phyloP scores from a whole-genome alignment of 306 rosid species.

The Trifolium pratense region DNA sequence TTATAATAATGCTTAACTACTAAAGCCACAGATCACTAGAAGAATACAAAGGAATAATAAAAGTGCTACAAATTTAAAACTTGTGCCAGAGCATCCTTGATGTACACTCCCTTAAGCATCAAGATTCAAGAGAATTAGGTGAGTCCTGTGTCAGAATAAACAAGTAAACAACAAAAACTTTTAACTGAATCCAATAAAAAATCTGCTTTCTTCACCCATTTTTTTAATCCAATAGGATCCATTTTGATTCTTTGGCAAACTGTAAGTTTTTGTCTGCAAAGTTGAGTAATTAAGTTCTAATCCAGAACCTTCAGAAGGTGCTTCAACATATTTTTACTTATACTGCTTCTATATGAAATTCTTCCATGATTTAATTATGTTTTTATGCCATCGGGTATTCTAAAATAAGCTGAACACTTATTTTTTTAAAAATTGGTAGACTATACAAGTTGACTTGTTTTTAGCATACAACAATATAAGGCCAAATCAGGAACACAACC shows the following conservation, averaged over 20 bases:
- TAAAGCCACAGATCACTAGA: conserved; percentile 14
- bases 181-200: conserved; percentile 2
- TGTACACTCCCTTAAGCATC: conserved; percentile 39
- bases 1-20: background rate
- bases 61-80: conserved; percentile 14
- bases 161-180: conserved; percentile 4
- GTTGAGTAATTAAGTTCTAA: background rate
- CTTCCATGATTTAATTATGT: background rate
- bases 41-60: conserved; percentile 3
- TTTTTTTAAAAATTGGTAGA: background rate
- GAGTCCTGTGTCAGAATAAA: conserved; percentile 29
- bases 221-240: background rate
- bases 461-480: background rate
- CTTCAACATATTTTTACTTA: background rate
- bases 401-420: background rate
- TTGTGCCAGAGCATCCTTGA: conserved; percentile 35
- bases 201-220: background rate
- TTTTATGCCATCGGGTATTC: background rate
- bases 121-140: conserved; percentile 42
- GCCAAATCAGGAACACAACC: background rate
- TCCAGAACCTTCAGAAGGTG: background rate
- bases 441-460: background rate
- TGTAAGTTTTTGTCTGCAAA: conserved; percentile 20
- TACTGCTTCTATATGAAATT: background rate
- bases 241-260: conserved; percentile 7